Conservation (phyloP, 2,329 filamentous ascomycete species). For the Ceratocystis cacaofunesta region DNA sequence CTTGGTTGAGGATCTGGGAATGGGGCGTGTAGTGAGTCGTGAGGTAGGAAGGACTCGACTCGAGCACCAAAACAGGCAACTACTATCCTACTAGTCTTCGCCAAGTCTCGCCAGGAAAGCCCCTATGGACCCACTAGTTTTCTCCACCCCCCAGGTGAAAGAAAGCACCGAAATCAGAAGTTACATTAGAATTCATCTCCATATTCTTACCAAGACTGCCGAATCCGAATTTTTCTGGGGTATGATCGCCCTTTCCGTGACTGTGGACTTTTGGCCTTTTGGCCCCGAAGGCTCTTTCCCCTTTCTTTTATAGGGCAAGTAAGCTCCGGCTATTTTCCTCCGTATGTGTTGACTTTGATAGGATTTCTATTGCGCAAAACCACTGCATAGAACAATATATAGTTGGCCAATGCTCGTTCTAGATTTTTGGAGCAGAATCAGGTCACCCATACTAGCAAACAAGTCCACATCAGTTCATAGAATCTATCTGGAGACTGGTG, state of each 20-base stretch:
- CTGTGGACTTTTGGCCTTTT: neutral
- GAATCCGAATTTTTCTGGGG: neutral
- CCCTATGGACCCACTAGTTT: neutral
- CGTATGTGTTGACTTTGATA: neutral
- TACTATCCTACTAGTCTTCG: neutral
- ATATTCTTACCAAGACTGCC: neutral
- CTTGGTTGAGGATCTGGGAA: no score
- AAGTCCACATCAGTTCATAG: neutral
- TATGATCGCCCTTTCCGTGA: constrained; percentile 5
- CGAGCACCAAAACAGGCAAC: neutral
- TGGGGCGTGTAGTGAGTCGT: no score
- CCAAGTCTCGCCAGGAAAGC: neutral
- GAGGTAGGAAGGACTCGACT: neutral
- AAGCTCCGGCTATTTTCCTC: neutral
- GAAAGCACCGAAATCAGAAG: neutral
- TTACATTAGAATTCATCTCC: neutral
- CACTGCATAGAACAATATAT: neutral
- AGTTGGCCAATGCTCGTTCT: neutral
- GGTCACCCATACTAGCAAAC: neutral
- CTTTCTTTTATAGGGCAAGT: neutral
- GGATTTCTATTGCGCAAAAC: neutral
- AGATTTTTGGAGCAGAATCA: neutral
- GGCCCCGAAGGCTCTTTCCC: neutral
- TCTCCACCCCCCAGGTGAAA: neutral
- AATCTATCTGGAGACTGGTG: neutral